Evolutionary conservation across 768 basidiomycete genomes (phyloP).

Genomic region (Clavulina sp.): DNA sequence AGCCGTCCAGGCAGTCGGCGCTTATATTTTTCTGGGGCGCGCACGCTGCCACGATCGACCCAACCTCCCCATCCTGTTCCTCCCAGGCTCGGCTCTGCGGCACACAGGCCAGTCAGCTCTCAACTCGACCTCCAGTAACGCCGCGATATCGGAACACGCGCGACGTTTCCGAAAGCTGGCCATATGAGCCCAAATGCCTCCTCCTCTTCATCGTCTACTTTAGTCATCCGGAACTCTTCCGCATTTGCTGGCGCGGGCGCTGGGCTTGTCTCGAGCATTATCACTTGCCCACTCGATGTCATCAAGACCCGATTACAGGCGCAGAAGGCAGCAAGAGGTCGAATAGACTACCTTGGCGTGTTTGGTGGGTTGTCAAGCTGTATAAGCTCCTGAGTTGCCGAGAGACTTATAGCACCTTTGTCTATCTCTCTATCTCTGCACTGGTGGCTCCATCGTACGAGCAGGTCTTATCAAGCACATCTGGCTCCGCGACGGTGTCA

Average conservation of each 20-base stretch:
- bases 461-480: conserved; percentile 43
- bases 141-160: too few relatives aligned
- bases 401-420: conserved; percentile 10
- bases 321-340: conserved; percentile 54
- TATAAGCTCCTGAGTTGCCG: conserved; percentile 6
- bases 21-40: too few relatives aligned
- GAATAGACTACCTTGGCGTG: conserved; percentile 61
- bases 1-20: too few relatives aligned
- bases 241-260: conserved; percentile 93
- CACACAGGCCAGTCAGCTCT: too few relatives aligned
- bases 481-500: conserved; percentile 48
- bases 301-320: conserved; percentile 96
- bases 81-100: too few relatives aligned
- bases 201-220: too few relatives aligned
- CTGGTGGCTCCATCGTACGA: neutral
- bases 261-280: conserved; percentile 79
- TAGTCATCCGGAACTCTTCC: too few relatives aligned
- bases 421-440: neutral
- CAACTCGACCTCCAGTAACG: too few relatives aligned
- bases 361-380: conserved; percentile 31
- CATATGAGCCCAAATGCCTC: too few relatives aligned
- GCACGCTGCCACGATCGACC: too few relatives aligned
- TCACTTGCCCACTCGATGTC: conserved; percentile 94
- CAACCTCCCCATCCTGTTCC: too few relatives aligned
- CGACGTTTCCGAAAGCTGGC: too few relatives aligned